These are phyloP conservation scores for Scheffersomyces amazonensis DNA, from an alignment of 805 yeast species.

Conservation along the genomic window DNA sequence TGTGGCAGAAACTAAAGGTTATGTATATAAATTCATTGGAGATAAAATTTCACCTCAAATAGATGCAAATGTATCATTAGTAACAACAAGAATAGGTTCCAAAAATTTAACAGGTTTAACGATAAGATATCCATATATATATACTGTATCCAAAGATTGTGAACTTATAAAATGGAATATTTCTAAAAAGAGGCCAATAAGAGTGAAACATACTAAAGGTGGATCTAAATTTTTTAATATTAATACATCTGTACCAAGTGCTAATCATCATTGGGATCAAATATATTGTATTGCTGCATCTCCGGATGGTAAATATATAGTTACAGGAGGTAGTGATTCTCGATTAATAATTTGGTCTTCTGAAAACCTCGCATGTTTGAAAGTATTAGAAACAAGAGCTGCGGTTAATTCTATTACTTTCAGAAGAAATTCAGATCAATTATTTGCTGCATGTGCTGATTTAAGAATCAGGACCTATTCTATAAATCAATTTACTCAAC, in stretches of 20 bases:
- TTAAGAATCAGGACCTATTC: slow-evolving; percentile 85
- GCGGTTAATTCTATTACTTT: slow-evolving; percentile 71
- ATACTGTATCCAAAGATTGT: slow-evolving; percentile 79
- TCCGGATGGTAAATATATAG: slow-evolving; percentile 84
- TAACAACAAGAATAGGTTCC: slow-evolving; percentile 57
- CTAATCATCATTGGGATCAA: slow-evolving; percentile 74
- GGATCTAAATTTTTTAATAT: slow-evolving; percentile 47
- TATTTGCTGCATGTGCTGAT: slow-evolving; percentile 92
- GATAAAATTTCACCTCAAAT: slow-evolving; percentile 42
- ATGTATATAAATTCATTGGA: slow-evolving; percentile 67
- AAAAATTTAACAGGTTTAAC: slow-evolving; percentile 55
- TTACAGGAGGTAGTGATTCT: slow-evolving; percentile 86
- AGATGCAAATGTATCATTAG: slow-evolving; percentile 28
- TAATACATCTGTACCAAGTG: slow-evolving; percentile 44
- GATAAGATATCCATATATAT: slow-evolving; percentile 60
- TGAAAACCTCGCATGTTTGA: slow-evolving; percentile 70
- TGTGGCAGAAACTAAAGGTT: slow-evolving; percentile 87
- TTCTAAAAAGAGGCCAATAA: slow-evolving; percentile 56
- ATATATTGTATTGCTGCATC: slow-evolving; percentile 78
- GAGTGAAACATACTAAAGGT: slow-evolving; percentile 64
- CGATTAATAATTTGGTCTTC: slow-evolving; percentile 83
- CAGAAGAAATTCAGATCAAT: slow-evolving; percentile 76
- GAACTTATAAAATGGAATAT: slow-evolving; percentile 80
- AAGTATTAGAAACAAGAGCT: slow-evolving; percentile 76
- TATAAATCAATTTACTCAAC: slow-evolving; percentile 79